A percentile compares a stretch with the other conserved stretches of the same genome.
These are phyloP conservation scores for Helicostylum pulchrum DNA, from an alignment of 192 early-diverging fungal genomes.

Conservation along the genomic window DNA sequence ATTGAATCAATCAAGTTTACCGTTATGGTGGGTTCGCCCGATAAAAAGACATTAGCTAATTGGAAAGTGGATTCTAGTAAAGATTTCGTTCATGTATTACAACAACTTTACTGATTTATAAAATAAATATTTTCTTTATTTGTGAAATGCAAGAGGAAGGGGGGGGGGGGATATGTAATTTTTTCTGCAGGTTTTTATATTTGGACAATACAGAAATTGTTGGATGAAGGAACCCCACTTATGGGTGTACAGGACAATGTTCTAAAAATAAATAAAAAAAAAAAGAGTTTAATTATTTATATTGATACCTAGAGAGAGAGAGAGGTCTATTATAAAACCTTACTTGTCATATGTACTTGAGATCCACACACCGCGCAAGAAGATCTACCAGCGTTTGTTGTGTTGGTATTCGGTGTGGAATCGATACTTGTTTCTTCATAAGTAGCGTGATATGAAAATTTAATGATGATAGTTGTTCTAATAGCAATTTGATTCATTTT, in stretches of 20 bases:
- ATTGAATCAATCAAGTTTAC: conserved; percentile 24
- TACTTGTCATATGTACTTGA: conserved; percentile 36
- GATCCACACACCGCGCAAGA: conserved; percentile 35
- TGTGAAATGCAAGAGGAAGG: too few species aligned
- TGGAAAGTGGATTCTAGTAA: conserved; percentile 79
- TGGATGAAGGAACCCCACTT: not conserved
- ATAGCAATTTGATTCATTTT: not conserved
- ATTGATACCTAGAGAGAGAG: not conserved
- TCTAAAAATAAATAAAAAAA: conserved; percentile 14
- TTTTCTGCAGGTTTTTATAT: too few species aligned
- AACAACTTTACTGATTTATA: not conserved
- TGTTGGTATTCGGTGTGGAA: too few species aligned
- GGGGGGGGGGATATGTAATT: too few species aligned
- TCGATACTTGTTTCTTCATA: not conserved
- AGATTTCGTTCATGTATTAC: conserved; percentile 48
- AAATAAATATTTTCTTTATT: not conserved
- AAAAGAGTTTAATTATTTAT: not conserved
- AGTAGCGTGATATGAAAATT: not conserved
- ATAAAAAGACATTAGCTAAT: conserved; percentile 81
- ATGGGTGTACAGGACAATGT: conserved; percentile 34
- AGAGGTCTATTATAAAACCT: not conserved
- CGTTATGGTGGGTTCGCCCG: conserved; percentile 72
- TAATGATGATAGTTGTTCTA: not conserved
- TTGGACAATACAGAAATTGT: too few species aligned
- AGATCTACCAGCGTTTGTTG: too few species aligned